A percentile compares a stretch with the other conserved stretches of the same genome.
Evolutionary conservation across 768 basidiomycete species (phyloP).

Genomic region (Macrolepiota fuliginosa): DNA sequence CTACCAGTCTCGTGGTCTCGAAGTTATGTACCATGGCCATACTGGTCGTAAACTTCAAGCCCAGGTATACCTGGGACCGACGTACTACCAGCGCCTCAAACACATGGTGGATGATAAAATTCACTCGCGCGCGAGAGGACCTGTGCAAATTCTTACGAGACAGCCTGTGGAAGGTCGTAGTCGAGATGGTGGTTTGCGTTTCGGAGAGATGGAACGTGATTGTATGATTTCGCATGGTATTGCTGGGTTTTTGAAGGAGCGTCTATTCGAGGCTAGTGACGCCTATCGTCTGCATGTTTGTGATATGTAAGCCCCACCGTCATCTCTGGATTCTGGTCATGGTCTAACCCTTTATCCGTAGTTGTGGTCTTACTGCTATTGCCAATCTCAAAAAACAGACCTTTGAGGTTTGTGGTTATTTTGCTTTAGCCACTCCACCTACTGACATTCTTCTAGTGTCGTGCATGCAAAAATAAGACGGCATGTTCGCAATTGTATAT

Average conservation of each 20-base stretch:
- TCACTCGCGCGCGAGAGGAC: slow-evolving; percentile 94
- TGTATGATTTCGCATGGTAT: slow-evolving; percentile 99
- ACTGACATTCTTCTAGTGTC: slow-evolving; percentile 50
- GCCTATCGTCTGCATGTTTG: slow-evolving; percentile 95
- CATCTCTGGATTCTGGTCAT: not conserved
- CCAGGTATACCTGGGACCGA: slow-evolving; percentile 97
- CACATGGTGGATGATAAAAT: slow-evolving; percentile 99
- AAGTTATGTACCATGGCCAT: slow-evolving; percentile 99
- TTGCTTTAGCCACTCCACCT: not conserved
- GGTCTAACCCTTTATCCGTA: slow-evolving; percentile 27
- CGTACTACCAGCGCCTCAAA: slow-evolving; percentile 98
- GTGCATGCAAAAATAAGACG: slow-evolving; percentile 96
- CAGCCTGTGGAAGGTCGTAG: slow-evolving; percentile 99
- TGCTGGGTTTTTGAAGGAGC: slow-evolving; percentile 96
- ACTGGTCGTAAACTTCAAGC: slow-evolving; percentile 98
- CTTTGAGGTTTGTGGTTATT: slow-evolving; percentile 60
- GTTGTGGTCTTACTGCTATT: slow-evolving; percentile 95
- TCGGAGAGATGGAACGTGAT: slow-evolving; percentile 99
- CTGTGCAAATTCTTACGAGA: slow-evolving; percentile 94
- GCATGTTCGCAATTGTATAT: slow-evolving; percentile 89
- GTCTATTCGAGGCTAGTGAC: slow-evolving; percentile 90
- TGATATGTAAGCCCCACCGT: slow-evolving; percentile 70
- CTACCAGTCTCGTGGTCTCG: slow-evolving; percentile 95
- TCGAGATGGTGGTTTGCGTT: slow-evolving; percentile 97
- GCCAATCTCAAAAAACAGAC: slow-evolving; percentile 99